These are phyloP conservation scores for Rhizophora apiculata DNA, from an alignment of 345 rosid genomes.

Conservation along the genomic window DNA sequence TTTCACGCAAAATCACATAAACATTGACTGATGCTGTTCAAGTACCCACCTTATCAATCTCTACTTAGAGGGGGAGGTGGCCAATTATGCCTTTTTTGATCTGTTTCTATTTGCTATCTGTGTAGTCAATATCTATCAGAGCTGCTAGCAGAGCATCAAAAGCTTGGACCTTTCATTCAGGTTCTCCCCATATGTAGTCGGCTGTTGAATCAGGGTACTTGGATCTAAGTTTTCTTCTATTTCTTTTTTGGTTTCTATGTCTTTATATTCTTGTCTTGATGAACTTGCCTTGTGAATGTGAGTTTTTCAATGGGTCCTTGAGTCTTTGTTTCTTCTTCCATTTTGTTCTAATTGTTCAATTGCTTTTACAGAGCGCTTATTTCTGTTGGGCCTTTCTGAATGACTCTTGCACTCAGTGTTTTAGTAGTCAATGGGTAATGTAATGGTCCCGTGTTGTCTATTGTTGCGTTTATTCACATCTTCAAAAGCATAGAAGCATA, in stretches of 20 bases:
- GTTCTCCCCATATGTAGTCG: conserved; percentile 93
- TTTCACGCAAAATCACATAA: too few species aligned
- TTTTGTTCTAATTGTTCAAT: not conserved
- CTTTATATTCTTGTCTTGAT: not conserved
- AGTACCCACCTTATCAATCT: not conserved
- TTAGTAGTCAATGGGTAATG: too few species aligned
- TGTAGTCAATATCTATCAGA: conserved; percentile 84
- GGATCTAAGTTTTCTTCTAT: conserved; percentile 63
- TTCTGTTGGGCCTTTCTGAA: too few species aligned
- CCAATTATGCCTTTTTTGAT: conserved; percentile 33
- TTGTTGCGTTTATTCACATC: too few species aligned
- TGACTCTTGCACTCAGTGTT: too few species aligned
- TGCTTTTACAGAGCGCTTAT: not conserved
- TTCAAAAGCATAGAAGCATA: not conserved
- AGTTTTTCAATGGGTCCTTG: conserved; percentile 17
- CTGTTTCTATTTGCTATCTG: conserved; percentile 27
- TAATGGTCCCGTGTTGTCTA: too few species aligned
- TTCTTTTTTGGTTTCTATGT: conserved; percentile 1
- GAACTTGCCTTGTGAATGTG: conserved; percentile 6
- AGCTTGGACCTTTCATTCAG: conserved; percentile 95
- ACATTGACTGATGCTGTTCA: conserved; percentile 1
- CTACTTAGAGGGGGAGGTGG: not conserved
- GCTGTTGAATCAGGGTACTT: conserved; percentile 86
- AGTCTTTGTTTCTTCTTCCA: conserved; percentile 19
- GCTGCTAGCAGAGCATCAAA: conserved; percentile 88